A percentile compares a stretch with the other conserved stretches of the same genome.
Evolutionary conservation across 2,329 filamentous ascomycete species (phyloP).

Genomic region (Endothia cerciana): DNA sequence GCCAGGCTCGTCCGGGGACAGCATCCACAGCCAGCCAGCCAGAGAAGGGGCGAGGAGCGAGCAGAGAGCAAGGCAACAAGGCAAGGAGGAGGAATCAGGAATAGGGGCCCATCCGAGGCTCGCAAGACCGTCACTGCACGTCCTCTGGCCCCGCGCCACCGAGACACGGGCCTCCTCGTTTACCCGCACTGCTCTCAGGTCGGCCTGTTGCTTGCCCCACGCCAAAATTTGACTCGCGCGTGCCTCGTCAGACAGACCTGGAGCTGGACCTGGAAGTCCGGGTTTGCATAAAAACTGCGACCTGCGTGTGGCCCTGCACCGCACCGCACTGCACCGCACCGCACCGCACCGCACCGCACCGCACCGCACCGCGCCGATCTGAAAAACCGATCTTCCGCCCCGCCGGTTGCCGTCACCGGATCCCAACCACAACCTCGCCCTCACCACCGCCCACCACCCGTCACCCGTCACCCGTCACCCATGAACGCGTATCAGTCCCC

Average conservation of each 20-base stretch:
- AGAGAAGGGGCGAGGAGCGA: constrained; percentile 1
- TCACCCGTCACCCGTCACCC: background rate
- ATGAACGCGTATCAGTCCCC: constrained; percentile 18
- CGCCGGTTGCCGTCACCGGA: constrained; percentile 19
- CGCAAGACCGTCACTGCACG: too few relatives aligned
- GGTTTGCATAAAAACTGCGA: background rate
- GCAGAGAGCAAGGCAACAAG: background rate
- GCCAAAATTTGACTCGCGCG: constrained; percentile 17
- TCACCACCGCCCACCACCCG: background rate
- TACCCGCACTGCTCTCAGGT: background rate
- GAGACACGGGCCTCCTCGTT: background rate
- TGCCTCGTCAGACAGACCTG: background rate
- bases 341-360: constrained; percentile 11
- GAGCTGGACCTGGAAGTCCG: background rate
- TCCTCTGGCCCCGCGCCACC: constrained; percentile 3
- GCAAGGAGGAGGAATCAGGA: background rate
- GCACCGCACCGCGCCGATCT: constrained; percentile 12
- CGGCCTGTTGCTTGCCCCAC: background rate
- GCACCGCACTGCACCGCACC: constrained; percentile 10
- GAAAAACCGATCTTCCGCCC: constrained; percentile 15
- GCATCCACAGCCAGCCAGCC: background rate
- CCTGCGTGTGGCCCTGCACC: constrained; percentile 8
- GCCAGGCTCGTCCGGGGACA: constrained; percentile 2
- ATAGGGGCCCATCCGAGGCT: constrained; percentile 6
- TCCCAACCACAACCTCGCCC: constrained; percentile 4